Evolutionary conservation across 345 rosid genomes (phyloP).

Genomic region (Citrus unshiu): DNA sequence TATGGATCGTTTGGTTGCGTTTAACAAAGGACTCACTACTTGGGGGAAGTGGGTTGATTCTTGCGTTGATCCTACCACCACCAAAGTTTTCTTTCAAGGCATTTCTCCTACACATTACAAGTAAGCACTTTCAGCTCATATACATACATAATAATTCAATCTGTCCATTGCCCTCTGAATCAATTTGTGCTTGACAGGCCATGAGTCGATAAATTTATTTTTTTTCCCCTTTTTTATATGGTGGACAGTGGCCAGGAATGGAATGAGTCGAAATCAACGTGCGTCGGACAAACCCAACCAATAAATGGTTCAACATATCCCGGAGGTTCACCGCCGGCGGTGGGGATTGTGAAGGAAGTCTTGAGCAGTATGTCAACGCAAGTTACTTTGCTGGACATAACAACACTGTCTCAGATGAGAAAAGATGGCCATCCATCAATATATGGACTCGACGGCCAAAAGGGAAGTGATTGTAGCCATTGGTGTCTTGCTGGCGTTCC

Average conservation of each 20-base stretch:
- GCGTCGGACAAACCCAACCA: slow-evolving; percentile 28
- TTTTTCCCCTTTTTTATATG: not conserved
- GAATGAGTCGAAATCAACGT: slow-evolving; percentile 27
- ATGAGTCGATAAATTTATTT: not conserved
- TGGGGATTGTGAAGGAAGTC: slow-evolving; percentile 20
- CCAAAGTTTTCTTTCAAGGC: slow-evolving; percentile 53
- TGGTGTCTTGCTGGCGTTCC: slow-evolving; percentile 54
- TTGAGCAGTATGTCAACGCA: slow-evolving; percentile 6
- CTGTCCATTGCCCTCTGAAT: no score
- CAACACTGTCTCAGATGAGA: slow-evolving; percentile 40
- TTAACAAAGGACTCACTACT: slow-evolving; percentile 42
- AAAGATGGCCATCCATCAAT: slow-evolving; percentile 43
- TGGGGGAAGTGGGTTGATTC: slow-evolving; percentile 65
- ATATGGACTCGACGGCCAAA: slow-evolving; percentile 14
- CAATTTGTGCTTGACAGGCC: no score
- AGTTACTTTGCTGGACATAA: slow-evolving; percentile 36
- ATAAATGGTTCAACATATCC: slow-evolving; percentile 32
- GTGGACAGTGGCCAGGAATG: slow-evolving; percentile 33
- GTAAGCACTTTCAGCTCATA: slow-evolving; percentile 23
- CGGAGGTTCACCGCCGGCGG: slow-evolving; percentile 25
- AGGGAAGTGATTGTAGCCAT: slow-evolving; percentile 43
- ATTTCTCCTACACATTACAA: slow-evolving; percentile 52
- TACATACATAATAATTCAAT: not conserved
- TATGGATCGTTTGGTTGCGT: slow-evolving; percentile 61
- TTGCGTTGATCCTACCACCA: slow-evolving; percentile 34